Base-by-base conservation (phyloP, 2,329 filamentous ascomycete genomes). In the Nemania bipapillata region DNA sequence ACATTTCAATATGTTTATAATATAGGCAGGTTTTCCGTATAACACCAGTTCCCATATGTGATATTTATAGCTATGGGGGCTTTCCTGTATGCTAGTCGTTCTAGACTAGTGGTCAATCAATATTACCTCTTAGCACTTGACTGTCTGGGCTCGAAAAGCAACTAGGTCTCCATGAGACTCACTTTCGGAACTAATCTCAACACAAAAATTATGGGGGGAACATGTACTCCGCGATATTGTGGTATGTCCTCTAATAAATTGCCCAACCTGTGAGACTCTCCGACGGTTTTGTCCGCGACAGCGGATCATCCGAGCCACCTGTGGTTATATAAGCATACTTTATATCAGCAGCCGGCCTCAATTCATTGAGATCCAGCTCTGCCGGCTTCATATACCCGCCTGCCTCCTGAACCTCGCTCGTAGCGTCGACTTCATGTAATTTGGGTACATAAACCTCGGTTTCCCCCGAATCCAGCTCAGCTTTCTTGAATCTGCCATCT, bases 341-440 rank as follows among this genome's bases (percentile, higher is more conserved):
- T 12, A 32, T 11, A 35, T 35, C 17, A 11, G 22, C 20, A 4
- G 20, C 24, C 22, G 12, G 11, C 20, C 17, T 42, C 4, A 2
- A 5, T 9, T 15, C 11, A 11, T 12, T 22, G n/a, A 20, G 28
- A 52, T 55, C 63, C 26, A 65, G 20, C 52, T 69, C 62, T 20
- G 20, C 47, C n/a, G 61, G 56, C 17, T 63, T 63, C 58, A 50
- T 54, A 11, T 8, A 4, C 2, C 58, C 54, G 11, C 55, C 63
- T 28, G 37, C 57, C 58, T 69, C 63, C 9, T 49, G 58, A 7
- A 37, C 11, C 30, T 66, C 57, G 9, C 54, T 20, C 7, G 35
- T 53, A 26, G 47, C n/a, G 24, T 65, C n/a, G 7, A 65, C 52
- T 24, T 65, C 55, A 47, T 65, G 42, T 22, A 37, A 12, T 20